These are phyloP conservation scores for Chalciporus piperatus DNA, from an alignment of 768 basidiomycete genomes.

Conservation along the genomic window DNA sequence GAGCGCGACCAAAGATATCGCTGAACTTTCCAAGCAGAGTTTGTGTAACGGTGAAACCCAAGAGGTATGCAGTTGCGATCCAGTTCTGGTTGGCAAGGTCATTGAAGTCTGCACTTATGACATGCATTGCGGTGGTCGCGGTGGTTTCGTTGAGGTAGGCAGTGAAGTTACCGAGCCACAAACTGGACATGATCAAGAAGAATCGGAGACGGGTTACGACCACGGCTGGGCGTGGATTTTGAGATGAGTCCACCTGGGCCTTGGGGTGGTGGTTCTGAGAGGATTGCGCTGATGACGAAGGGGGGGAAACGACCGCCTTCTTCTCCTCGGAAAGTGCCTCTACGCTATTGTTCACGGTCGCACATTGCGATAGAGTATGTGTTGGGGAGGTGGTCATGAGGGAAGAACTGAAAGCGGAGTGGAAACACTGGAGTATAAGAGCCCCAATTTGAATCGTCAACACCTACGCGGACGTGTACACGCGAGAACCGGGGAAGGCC, in stretches of 20 bases:
- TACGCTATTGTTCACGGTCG: conserved; percentile 29
- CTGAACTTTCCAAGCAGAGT: conserved; percentile 34
- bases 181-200: conserved; percentile 34
- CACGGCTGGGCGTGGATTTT: conserved; percentile 25
- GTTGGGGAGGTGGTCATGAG: conserved; percentile 29
- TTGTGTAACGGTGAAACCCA: conserved; percentile 37
- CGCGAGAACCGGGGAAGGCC: conserved; percentile 14
- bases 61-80: conserved; percentile 34
- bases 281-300: neutral
- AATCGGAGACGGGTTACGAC: conserved; percentile 27
- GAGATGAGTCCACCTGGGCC: neutral
- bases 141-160: conserved; percentile 37
- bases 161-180: conserved; percentile 36
- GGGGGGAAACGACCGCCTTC: conserved; percentile 4
- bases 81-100: conserved; percentile 34
- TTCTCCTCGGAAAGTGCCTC: conserved; percentile 27
- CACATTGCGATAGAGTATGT: conserved; percentile 30
- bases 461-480: conserved; percentile 5
- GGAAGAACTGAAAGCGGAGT: conserved; percentile 4
- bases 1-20: conserved; percentile 34
- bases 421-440: conserved; percentile 17
- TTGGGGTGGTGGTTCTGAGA: neutral
- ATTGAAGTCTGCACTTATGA: conserved; percentile 30
- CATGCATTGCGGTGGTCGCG: conserved; percentile 35
- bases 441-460: conserved; percentile 12